Base-by-base conservation (phyloP, 495 filamentous ascomycete species). In the Neurospora sp. region DNA sequence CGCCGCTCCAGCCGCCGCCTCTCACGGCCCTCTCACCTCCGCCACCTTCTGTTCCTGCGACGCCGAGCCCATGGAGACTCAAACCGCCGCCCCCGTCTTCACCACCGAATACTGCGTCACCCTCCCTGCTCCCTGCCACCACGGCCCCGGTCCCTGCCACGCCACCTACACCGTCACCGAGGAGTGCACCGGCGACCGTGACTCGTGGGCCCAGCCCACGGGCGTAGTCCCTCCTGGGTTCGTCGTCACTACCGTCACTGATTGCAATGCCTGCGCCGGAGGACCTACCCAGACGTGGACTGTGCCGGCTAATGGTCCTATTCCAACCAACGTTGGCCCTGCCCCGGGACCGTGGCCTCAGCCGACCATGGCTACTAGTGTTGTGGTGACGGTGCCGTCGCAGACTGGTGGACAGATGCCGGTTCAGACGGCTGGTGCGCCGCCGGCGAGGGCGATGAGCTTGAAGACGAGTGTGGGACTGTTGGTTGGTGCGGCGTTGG, bases 151-250 rank as follows among this genome's bases (percentile, higher is more conserved):
- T 76, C 53, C 53, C 3, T 65, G 53, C 53, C 71, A 79, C 45
- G 80, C 82, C 37, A 84, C 82, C 5, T 87, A 87, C 77, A 87
- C 85, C 35, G 71, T 86, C 75, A 81, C 77, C 6, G 81, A 84
- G 71, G 82, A 75, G 39, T 82, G 80, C 74, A 72, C 78, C 35
- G 83, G 78, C 65, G 74, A 79, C 59, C 74, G 75, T 42, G 53
- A 69, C 68, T 69, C 73, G n/a, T 78, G 74, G 69, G 71, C 69
- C 9, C 76, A 76, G 37, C 76, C 78, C 1, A 71, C 40, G 14
- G 37, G 39, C 12, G 38, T 71, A 8, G 73, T 79, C 5, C 82
- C 80, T 37, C 81, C 82, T 7, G 81, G 81, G 69, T 83, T 83
- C 69, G 81, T 83, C 68, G 78, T 79, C 40, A 83, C 79, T 38